Base-by-base conservation (phyloP, 371 early-diverging fungal genomes). In the Conidiobolus incongruus region DNA sequence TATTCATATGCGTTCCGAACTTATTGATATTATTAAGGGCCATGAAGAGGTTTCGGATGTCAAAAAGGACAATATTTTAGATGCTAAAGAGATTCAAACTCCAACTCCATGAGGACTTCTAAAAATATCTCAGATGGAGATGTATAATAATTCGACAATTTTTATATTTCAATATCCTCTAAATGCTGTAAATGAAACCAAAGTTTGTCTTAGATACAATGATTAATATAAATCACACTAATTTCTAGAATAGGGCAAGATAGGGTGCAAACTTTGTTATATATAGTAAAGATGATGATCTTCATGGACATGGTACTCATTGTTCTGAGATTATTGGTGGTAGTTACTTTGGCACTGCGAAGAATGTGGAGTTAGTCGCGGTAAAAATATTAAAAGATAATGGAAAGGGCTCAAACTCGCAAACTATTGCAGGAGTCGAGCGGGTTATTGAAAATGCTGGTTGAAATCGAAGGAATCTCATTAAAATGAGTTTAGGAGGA, bases 211-310 rank as follows among this genome's bases (percentile, higher is more conserved):
- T 82, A 23, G 83, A 82, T 49, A 75, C 81, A 2, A 84, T 84
- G 21, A 66, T 85, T 34, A 51, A 70, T 53, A 54, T 63, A 24
- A 50, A 50, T 1, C 88, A 90, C 58, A 58, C 54, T 19, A 91
- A 94, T 44, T 79, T 94, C 48, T 63, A 62, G 38, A 83, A 78
- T 11, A 73, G 88, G 50, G 94, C 88, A 29, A 52, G 44, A 33
- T n/a, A n/a, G 55, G 84, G 82, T 35, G 63, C 55, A 38, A 80
- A 72, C 15, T 76, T 81, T 13, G 55, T 65, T 20, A 50, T 49
- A 8, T 41, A 47, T 21, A 56, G 59, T 16, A 62, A 63, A 21
- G 56, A 70, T 38, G 52, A 48, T 31, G 69, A 68, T 39, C 54
- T 54, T 35, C 55, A 58, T 49, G 57, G 61, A 10, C 61, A 60